These are phyloP conservation scores for Naganishia sp. DNA, from an alignment of 1,284 basidiomycete species.

Conservation along the genomic window DNA sequence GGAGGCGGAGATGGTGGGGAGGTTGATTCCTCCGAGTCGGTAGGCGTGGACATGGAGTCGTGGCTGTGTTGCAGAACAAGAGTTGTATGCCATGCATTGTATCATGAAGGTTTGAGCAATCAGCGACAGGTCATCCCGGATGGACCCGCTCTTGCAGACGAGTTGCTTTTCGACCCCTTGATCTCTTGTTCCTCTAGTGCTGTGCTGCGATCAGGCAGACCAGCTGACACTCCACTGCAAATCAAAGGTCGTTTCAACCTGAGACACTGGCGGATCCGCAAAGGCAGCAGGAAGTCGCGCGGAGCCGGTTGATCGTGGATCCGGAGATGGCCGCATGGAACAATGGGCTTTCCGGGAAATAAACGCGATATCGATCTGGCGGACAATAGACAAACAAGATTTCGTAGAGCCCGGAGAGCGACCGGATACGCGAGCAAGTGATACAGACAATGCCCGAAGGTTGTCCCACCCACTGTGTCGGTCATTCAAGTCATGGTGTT, in stretches of 20 bases:
- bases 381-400: slow-evolving; percentile 21
- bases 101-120: neutral
- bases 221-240: too few relatives aligned
- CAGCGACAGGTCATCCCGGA: too few relatives aligned
- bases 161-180: neutral
- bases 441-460: neutral
- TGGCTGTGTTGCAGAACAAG: neutral
- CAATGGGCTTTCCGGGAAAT: slow-evolving; percentile 6
- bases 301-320: neutral
- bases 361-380: neutral
- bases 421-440: neutral
- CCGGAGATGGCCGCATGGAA: slow-evolving; percentile 10
- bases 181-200: neutral
- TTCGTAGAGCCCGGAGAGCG: too few relatives aligned
- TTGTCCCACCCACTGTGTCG: neutral
- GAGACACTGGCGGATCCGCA: neutral
- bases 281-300: neutral
- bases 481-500: neutral
- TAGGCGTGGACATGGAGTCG: neutral
- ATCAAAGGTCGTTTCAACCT: slow-evolving; percentile 17
- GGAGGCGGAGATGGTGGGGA: slow-evolving; percentile 66
- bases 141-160: too few relatives aligned
- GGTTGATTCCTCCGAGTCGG: slow-evolving; percentile 4
- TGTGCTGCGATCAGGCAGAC: neutral
- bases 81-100: slow-evolving; percentile 5